A percentile compares a stretch with the other conserved stretches of the same genome.
phyloP scores from a whole-genome alignment of 805 yeast genomes.

The Saturnispora dispora region DNA sequence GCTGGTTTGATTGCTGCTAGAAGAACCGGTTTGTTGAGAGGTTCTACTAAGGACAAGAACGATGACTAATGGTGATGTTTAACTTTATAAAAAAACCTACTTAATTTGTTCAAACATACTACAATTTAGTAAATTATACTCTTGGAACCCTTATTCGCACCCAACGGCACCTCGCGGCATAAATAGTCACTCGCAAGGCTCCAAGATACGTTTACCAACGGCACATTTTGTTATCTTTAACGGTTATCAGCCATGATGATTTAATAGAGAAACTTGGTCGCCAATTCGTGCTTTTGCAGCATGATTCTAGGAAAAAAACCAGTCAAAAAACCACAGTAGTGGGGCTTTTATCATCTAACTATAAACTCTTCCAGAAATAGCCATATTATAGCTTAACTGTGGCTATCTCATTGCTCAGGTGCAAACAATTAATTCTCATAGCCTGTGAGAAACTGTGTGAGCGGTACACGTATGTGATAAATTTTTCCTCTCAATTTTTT shows the following conservation, averaged over 20 bases:
- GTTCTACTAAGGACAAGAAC: constrained; percentile 67
- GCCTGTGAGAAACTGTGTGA: not conserved
- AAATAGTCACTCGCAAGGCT: not conserved
- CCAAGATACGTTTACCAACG: not conserved
- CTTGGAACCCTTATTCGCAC: no score
- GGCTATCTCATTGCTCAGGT: not conserved
- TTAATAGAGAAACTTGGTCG: not conserved
- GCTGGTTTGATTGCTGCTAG: constrained; percentile 99
- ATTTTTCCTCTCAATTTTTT: not conserved
- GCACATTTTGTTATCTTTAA: not conserved
- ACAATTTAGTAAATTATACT: not conserved
- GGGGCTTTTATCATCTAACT: no score
- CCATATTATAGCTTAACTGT: not conserved
- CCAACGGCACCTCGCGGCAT: no score
- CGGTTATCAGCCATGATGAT: not conserved
- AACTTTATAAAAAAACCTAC: not conserved
- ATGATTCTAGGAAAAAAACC: not conserved
- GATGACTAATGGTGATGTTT: constrained; percentile 21
- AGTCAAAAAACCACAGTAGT: not conserved
- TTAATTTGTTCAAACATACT: not conserved
- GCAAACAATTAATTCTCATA: not conserved
- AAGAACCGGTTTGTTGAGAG: constrained; percentile 99
- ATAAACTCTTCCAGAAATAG: no score
- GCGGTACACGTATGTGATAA: not conserved
- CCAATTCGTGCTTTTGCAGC: not conserved